Evolutionary conservation across 345 rosid species (phyloP).

Genomic region (Eucalyptus marginata): DNA sequence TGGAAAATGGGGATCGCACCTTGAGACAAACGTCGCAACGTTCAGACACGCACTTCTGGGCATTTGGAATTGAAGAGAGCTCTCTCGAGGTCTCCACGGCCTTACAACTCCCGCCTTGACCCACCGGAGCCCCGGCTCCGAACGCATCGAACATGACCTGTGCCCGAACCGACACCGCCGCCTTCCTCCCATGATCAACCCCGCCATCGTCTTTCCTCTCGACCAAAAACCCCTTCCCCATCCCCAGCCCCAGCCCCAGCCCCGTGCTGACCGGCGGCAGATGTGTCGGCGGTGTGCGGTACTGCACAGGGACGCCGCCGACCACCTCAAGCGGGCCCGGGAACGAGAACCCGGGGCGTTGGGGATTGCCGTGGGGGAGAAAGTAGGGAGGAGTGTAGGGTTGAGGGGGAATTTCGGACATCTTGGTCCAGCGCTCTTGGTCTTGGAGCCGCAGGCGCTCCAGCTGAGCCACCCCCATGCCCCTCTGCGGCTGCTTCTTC

Average conservation of each 20-base stretch:
- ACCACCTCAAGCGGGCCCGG: background rate
- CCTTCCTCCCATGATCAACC: background rate
- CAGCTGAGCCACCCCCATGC: slow-evolving; percentile 78
- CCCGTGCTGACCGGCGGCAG: background rate
- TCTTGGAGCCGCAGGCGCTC: slow-evolving; percentile 38
- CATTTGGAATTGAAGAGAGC: slow-evolving; percentile 92
- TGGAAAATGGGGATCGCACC: slow-evolving; percentile 18
- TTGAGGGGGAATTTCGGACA: slow-evolving; percentile 2
- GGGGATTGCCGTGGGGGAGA: background rate
- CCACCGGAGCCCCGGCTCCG: slow-evolving; percentile 1
- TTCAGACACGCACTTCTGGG: slow-evolving; percentile 1
- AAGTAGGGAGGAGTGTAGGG: background rate
- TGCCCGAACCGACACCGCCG: background rate
- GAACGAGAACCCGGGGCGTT: background rate
- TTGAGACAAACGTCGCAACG: slow-evolving; percentile 36
- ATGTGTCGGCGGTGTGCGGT: background rate
- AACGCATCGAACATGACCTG: slow-evolving; percentile 5
- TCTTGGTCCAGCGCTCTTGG: slow-evolving; percentile 27
- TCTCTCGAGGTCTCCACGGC: slow-evolving; percentile 36
- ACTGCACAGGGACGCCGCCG: slow-evolving; percentile 13
- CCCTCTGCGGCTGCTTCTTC: slow-evolving; percentile 50
- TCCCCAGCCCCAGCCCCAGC: background rate
- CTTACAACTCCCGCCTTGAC: background rate
- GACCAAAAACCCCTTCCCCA: slow-evolving; percentile 1
- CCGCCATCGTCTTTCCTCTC: slow-evolving; percentile 6